Conservation (phyloP, 2,329 filamentous ascomycete species). For the Bipolaris victoriae region DNA sequence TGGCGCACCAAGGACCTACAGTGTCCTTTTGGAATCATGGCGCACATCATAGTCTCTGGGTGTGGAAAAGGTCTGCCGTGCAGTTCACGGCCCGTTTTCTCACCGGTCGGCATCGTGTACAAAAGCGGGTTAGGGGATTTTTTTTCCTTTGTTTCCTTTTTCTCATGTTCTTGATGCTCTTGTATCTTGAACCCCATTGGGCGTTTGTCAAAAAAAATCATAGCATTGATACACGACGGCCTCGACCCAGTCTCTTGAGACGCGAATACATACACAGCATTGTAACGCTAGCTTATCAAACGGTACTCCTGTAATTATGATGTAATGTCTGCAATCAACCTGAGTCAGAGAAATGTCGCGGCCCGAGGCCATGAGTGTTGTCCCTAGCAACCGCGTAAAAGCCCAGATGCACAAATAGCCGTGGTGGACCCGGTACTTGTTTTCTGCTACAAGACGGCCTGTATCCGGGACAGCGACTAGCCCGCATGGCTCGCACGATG, state of each 20-base stretch:
- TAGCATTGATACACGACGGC: constrained; percentile 24
- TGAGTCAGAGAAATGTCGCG: background rate
- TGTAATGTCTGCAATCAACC: constrained; percentile 4
- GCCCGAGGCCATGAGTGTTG: constrained; percentile 3
- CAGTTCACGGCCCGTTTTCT: constrained; percentile 23
- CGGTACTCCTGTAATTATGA: background rate
- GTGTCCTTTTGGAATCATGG: constrained; percentile 16
- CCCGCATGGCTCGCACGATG: background rate
- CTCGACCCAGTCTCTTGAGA: constrained; percentile 18
- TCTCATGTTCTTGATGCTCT: constrained; percentile 18
- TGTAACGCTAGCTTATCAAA: constrained; percentile 30
- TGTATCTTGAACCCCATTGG: constrained; percentile 21
- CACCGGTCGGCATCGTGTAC: constrained; percentile 33
- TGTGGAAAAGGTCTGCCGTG: constrained; percentile 22
- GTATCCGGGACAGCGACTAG: background rate
- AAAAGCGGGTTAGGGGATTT: constrained; percentile 34
- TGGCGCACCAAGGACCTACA: constrained; percentile 16
- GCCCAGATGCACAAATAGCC: background rate
- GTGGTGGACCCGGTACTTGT: constrained; percentile 9
- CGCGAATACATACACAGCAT: constrained; percentile 32
- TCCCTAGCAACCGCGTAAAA: constrained; percentile 5
- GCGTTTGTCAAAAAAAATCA: constrained; percentile 22
- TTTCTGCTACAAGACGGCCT: constrained; percentile 1
- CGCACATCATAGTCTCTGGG: constrained; percentile 26
- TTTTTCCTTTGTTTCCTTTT: constrained; percentile 17